Conservation (phyloP, 2,329 filamentous ascomycete species). For the Xylaria sp. region DNA sequence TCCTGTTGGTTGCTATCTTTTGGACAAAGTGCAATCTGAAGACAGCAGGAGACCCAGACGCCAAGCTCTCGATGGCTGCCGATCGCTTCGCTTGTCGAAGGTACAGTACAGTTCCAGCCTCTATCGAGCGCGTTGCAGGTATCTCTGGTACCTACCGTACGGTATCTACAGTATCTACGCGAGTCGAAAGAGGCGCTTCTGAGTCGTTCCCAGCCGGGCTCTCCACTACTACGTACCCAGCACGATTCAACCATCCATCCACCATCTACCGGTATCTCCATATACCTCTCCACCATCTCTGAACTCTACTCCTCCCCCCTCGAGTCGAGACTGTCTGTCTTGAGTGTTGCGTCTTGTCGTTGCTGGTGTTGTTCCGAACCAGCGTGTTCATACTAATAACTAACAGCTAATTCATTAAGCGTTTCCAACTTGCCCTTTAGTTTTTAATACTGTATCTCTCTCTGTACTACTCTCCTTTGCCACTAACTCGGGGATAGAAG, state of each 20-base stretch:
- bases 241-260: slow-evolving; percentile 34
- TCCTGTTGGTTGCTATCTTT: slow-evolving; percentile 8
- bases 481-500: slow-evolving; percentile 35
- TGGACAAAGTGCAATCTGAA: slow-evolving; percentile 18
- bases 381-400: slow-evolving; percentile 35
- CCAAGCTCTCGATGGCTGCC: slow-evolving; percentile 21
- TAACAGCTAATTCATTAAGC: slow-evolving; percentile 26
- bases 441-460: slow-evolving; percentile 36
- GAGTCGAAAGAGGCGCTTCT: slow-evolving; percentile 22
- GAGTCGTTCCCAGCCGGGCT: slow-evolving; percentile 29
- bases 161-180: not conserved
- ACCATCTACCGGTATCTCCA: slow-evolving; percentile 14
- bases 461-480: slow-evolving; percentile 39
- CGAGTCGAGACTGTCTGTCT: slow-evolving; percentile 17
- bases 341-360: slow-evolving; percentile 11
- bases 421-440: slow-evolving; percentile 29
- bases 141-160: not conserved
- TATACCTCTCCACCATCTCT: slow-evolving; percentile 24
- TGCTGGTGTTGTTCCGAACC: slow-evolving; percentile 22
- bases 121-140: not conserved
- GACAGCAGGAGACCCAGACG: slow-evolving; percentile 16
- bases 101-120: not conserved
- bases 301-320: slow-evolving; percentile 4
- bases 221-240: slow-evolving; percentile 9
- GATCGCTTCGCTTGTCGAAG: slow-evolving; percentile 13